phyloP scores from a whole-genome alignment of 2,329 filamentous ascomycete species.

The Phaeoacremonium minimum region DNA sequence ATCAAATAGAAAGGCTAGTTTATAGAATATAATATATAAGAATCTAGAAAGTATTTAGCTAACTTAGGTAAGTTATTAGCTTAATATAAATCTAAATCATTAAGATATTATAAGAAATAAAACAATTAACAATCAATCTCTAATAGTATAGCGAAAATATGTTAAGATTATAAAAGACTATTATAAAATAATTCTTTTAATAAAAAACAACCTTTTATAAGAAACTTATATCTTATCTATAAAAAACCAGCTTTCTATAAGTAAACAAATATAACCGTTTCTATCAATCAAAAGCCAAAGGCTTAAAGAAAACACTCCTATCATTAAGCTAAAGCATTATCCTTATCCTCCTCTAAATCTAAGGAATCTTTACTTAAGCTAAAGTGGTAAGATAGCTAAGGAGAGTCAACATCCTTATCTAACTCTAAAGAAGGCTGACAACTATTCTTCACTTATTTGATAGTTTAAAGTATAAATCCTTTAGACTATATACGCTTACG shows the following conservation, averaged over 20 bases:
- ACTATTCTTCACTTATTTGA: background rate
- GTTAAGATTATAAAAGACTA: background rate
- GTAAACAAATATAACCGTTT: background rate
- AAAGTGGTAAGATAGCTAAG: background rate
- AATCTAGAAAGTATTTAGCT: background rate
- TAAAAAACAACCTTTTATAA: background rate
- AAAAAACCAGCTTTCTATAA: background rate
- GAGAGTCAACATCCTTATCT: background rate
- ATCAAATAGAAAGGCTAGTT: background rate
- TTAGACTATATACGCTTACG: background rate
- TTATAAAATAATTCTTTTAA: background rate
- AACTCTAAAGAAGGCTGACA: too few relatives aligned
- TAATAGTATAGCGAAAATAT: too few relatives aligned
- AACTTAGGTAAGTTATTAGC: background rate
- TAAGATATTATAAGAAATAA: background rate
- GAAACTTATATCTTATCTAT: too few relatives aligned
- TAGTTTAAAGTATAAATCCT: background rate
- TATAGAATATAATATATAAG: background rate
- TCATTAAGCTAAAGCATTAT: background rate
- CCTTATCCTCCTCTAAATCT: too few relatives aligned
- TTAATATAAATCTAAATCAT: background rate
- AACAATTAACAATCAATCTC: background rate
- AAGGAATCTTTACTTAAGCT: background rate
- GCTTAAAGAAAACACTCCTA: background rate
- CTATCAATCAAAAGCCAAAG: background rate